Conservation (phyloP, 331 rosid genomes). For the Acacia pycnantha region DNA sequence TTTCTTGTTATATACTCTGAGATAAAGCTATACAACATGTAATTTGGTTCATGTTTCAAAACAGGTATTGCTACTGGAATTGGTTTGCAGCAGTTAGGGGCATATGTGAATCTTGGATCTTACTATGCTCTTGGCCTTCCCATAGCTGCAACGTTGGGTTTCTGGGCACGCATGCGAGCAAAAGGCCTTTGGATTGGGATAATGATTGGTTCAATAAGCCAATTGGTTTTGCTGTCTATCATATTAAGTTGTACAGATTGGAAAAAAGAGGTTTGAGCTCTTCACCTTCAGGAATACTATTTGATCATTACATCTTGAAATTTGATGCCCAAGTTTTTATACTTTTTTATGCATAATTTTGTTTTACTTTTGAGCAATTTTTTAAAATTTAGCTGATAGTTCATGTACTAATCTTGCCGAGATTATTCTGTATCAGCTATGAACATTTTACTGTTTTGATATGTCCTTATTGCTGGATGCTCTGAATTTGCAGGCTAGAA, state of each 20-base stretch:
- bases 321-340: not conserved
- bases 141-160: conserved; percentile 49
- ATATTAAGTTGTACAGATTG: conserved; percentile 56
- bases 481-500: conserved; percentile 56
- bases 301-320: not conserved
- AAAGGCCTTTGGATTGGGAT: conserved; percentile 81
- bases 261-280: conserved; percentile 56
- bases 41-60: conserved; percentile 1
- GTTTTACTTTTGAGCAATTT: not conserved
- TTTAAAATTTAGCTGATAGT: not conserved
- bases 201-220: conserved; percentile 51
- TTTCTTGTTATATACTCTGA: not conserved
- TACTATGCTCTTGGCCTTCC: conserved; percentile 75
- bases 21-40: not conserved
- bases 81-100: conserved; percentile 77
- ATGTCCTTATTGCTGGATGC: conserved; percentile 8
- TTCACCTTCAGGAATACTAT: conserved; percentile 7
- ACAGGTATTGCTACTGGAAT: conserved; percentile 80
- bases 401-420: not conserved
- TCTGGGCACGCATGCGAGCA: conserved; percentile 56
- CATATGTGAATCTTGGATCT: conserved; percentile 70
- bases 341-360: not conserved
- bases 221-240: conserved; percentile 41
- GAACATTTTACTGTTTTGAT: not conserved
- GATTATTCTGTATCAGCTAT: not conserved